Evolutionary conservation across 2,329 filamentous ascomycete species (phyloP), one percentile per base, ranked within the genome.

Genomic region (Raffaelea arxii): DNA sequence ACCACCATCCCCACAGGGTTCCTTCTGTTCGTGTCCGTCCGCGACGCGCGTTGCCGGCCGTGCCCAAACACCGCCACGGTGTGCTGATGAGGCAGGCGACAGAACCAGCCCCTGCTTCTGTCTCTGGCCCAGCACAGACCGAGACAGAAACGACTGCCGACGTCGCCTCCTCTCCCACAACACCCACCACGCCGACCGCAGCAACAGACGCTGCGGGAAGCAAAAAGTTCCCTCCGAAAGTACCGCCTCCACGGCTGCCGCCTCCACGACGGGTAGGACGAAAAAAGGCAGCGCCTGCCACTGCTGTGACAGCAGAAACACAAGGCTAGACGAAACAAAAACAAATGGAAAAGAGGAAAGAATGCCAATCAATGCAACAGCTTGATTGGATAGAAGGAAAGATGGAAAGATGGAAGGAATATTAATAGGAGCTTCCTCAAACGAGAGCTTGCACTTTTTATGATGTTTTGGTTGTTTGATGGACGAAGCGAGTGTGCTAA

Each of bases 1-100:
- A 24, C 7, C 30, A 2, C 25, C 30, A 41, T n/a, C 24, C n/a
- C n/a, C n/a, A 32, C 16, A 22, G 4, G 4, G n/a, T 58, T 49
- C 43, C n/a, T n/a, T n/a, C n/a, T n/a, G n/a, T n/a, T n/a, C n/a
- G n/a, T n/a, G n/a, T n/a, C n/a, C n/a, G n/a, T n/a, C n/a, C n/a
- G 57, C 32, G 19, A n/a, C 75, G 70, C 54, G 65, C 66, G 2
- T 59, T 76, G 4, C 77, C 77, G 2, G 70, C 68, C 41, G 72
- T 80, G 19, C 77, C 77, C 2, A 75, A 65, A 54, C 75, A 79
- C 50, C 66, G 72, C 3, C 75, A 79, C 48, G 76, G 77, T 7
- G 60, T 67, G 4, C 72, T 71, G 2, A 59, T 63, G 41, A 56
- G n/a, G n/a, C n/a, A 54, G 35, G 44, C 40, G 41, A n/a, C 49